phyloP scores from a whole-genome alignment of 192 early-diverging fungal species.

The Coemansia sp. region DNA sequence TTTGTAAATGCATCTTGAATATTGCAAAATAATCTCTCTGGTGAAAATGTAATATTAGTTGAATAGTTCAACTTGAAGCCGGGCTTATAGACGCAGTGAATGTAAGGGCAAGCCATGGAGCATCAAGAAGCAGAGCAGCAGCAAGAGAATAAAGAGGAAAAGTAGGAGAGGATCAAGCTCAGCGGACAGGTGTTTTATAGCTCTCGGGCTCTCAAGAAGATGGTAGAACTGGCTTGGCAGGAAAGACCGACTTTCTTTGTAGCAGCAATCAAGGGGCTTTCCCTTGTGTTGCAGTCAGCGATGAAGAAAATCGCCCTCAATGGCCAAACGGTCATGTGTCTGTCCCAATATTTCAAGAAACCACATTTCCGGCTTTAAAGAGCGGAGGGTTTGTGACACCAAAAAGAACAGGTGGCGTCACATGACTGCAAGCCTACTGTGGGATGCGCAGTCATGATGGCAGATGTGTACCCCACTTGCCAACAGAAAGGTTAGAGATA shows the following conservation, averaged over 20 bases:
- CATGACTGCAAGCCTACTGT: too few relatives aligned
- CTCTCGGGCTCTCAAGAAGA: not conserved
- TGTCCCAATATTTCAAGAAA: not conserved
- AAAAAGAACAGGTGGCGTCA: too few relatives aligned
- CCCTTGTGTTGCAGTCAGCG: not conserved
- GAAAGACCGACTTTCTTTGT: not conserved
- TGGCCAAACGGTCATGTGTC: not conserved
- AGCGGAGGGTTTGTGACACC: too few relatives aligned
- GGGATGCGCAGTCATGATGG: too few relatives aligned
- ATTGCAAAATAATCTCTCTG: not conserved
- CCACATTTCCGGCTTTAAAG: too few relatives aligned
- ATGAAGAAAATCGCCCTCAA: not conserved
- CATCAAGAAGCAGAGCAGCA: not conserved
- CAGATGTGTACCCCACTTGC: too few relatives aligned
- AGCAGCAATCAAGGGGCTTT: not conserved
- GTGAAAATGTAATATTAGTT: not conserved
- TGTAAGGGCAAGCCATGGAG: not conserved
- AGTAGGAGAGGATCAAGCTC: not conserved
- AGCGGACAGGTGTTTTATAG: not conserved
- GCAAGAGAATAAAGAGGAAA: not conserved
- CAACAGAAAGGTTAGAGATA: too few relatives aligned
- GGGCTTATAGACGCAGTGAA: not conserved
- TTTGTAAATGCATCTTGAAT: not conserved
- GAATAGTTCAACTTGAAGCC: not conserved
- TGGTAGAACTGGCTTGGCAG: not conserved